Conservation (phyloP, 2,329 filamentous ascomycete genomes). For the Penicillium sclerotigenum region DNA sequence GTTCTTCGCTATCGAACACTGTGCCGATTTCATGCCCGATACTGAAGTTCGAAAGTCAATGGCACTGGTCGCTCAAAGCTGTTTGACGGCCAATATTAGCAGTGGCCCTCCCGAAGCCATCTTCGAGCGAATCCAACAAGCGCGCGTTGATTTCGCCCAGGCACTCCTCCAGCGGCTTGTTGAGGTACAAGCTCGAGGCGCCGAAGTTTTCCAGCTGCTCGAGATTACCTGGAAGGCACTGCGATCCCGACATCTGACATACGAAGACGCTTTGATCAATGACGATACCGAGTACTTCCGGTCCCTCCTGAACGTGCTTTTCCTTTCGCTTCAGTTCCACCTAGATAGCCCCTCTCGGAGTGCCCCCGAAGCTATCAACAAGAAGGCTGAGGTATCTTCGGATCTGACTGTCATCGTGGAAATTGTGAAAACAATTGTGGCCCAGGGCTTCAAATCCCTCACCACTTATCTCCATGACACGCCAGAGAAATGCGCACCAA, state of each 20-base stretch:
- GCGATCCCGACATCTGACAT: slow-evolving; percentile 52
- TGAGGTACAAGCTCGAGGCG: slow-evolving; percentile 49
- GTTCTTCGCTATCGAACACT: slow-evolving; percentile 78
- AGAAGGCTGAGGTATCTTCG: slow-evolving; percentile 40
- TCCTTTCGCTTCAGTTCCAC: slow-evolving; percentile 67
- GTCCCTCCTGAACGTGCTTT: slow-evolving; percentile 77
- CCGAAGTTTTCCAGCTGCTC: slow-evolving; percentile 55
- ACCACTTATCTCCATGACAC: slow-evolving; percentile 79
- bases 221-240: slow-evolving; percentile 60
- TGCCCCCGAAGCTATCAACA: slow-evolving; percentile 34
- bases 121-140: slow-evolving; percentile 73
- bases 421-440: slow-evolving; percentile 74
- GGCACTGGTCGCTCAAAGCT: slow-evolving; percentile 71
- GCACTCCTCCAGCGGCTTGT: slow-evolving; percentile 78
- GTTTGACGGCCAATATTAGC: slow-evolving; percentile 72
- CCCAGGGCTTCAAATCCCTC: slow-evolving; percentile 75
- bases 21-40: slow-evolving; percentile 57
- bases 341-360: slow-evolving; percentile 34
- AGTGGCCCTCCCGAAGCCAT: slow-evolving; percentile 71
- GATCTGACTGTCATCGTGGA: slow-evolving; percentile 66
- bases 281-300: slow-evolving; percentile 71
- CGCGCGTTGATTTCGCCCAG: slow-evolving; percentile 75
- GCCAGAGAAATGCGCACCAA: slow-evolving; percentile 61
- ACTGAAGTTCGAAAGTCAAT: slow-evolving; percentile 64
- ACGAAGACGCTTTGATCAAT: slow-evolving; percentile 57